Conservation (phyloP, 352 stramenopile species). For the Phytophthora pluvialis region DNA sequence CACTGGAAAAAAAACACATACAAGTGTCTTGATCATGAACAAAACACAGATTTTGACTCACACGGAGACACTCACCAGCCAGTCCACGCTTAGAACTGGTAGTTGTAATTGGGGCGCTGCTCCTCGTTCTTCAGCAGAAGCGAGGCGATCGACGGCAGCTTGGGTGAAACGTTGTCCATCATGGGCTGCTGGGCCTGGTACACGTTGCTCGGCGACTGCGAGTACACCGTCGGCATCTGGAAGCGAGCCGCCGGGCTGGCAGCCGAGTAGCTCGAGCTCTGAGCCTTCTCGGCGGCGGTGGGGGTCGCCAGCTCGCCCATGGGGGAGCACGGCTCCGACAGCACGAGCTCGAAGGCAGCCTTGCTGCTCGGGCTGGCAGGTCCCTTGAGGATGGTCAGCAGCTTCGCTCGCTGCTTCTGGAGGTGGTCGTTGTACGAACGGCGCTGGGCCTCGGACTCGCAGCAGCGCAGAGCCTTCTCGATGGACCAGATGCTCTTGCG, state of each 20-base stretch:
- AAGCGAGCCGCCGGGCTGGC: conserved; percentile 16
- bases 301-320: conserved; percentile 50
- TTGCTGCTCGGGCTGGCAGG: conserved; percentile 56
- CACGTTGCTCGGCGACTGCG: conserved; percentile 16
- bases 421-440: conserved; percentile 79
- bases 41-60: conserved; percentile 19
- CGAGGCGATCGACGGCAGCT: conserved; percentile 67
- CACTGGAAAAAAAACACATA: conserved; percentile 17
- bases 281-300: conserved; percentile 12
- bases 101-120: conserved; percentile 29
- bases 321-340: conserved; percentile 68
- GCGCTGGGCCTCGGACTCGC: conserved; percentile 65
- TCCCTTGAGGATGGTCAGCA: conserved; percentile 69
- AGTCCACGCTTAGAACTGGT: conserved; percentile 37
- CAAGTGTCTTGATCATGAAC: conserved; percentile 10
- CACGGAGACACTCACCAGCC: conserved; percentile 7
- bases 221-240: conserved; percentile 31
- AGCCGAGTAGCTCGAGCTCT: conserved; percentile 10
- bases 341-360: conserved; percentile 66
- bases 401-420: conserved; percentile 74
- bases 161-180: conserved; percentile 34
- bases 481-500: conserved; percentile 86
- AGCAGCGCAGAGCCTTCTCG: conserved; percentile 73
- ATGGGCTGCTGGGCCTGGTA: conserved; percentile 25
- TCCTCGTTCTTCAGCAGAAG: conserved; percentile 48